Conservation (phyloP, 2,329 filamentous ascomycete genomes). For the Trichoderma sp. region DNA sequence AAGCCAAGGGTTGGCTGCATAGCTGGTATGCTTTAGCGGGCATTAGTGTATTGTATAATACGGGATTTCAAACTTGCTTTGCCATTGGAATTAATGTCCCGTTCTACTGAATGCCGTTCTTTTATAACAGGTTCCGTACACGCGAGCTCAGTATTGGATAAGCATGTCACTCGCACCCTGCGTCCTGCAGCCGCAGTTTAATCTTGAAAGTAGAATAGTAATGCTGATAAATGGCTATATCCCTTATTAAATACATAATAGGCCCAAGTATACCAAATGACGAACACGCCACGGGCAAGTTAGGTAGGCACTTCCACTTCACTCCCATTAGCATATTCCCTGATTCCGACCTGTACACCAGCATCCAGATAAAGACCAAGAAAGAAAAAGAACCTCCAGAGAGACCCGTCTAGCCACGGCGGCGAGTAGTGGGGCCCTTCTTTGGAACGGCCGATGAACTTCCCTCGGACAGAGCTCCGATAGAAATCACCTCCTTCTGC, state of each 20-base stretch:
- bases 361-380: conserved; percentile 4
- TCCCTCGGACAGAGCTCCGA: conserved; percentile 27
- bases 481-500: conserved; percentile 34
- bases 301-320: not conserved
- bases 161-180: not conserved
- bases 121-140: not conserved
- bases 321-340: not conserved
- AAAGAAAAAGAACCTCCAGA: not conserved
- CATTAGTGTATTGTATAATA: not conserved
- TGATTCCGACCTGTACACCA: conserved; percentile 9
- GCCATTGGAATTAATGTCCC: not conserved
- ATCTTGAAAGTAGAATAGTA: not conserved
- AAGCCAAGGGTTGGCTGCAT: conserved; percentile 1
- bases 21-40: not conserved
- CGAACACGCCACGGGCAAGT: conserved; percentile 1
- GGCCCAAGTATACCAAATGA: not conserved
- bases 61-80: not conserved
- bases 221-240: not conserved
- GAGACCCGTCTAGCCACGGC: conserved; percentile 36
- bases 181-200: not conserved
- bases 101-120: not conserved
- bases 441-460: conserved; percentile 35
- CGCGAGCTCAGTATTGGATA: not conserved
- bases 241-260: conserved; percentile 7
- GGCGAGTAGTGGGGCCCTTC: conserved; percentile 44